Conservation (phyloP, 176 grass and related monocot species). For the Rhynchospora tenuis region DNA sequence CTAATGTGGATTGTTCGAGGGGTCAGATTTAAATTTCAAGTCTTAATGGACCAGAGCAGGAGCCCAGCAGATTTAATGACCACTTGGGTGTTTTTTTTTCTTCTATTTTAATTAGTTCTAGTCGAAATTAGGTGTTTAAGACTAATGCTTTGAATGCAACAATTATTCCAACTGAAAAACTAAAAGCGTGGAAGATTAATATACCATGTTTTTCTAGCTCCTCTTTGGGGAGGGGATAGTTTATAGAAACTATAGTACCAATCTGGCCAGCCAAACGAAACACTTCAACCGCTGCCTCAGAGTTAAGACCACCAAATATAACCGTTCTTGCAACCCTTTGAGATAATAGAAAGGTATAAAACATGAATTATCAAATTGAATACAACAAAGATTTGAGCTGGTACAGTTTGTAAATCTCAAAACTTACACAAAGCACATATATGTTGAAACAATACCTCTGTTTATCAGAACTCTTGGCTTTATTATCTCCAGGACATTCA, state of each 20-base stretch:
- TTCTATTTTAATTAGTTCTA: not conserved
- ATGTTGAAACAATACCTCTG: slow-evolving; percentile 52
- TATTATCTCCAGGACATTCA: slow-evolving; percentile 28
- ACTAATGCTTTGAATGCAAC: not conserved
- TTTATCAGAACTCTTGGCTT: slow-evolving; percentile 66
- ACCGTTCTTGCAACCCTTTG: slow-evolving; percentile 85
- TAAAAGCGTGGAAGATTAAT: not conserved
- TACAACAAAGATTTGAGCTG: not conserved
- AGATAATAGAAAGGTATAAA: not conserved
- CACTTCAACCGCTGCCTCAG: slow-evolving; percentile 61
- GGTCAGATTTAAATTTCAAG: not conserved
- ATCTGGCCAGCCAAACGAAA: slow-evolving; percentile 65
- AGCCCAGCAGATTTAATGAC: not conserved
- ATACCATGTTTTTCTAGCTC: slow-evolving; percentile 74
- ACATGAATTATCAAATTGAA: not conserved
- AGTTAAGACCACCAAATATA: slow-evolving; percentile 77
- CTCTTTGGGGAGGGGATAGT: slow-evolving; percentile 69
- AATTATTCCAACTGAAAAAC: not conserved
- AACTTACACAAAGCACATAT: slow-evolving; percentile 15
- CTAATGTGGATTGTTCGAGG: not conserved
- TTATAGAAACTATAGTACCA: slow-evolving; percentile 66
- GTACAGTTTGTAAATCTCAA: not conserved
- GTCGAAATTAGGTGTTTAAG: not conserved
- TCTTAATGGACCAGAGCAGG: not conserved
- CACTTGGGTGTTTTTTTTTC: not conserved